phyloP scores from a whole-genome alignment of 805 yeast genomes.

The Saturnispora gosingensis region DNA sequence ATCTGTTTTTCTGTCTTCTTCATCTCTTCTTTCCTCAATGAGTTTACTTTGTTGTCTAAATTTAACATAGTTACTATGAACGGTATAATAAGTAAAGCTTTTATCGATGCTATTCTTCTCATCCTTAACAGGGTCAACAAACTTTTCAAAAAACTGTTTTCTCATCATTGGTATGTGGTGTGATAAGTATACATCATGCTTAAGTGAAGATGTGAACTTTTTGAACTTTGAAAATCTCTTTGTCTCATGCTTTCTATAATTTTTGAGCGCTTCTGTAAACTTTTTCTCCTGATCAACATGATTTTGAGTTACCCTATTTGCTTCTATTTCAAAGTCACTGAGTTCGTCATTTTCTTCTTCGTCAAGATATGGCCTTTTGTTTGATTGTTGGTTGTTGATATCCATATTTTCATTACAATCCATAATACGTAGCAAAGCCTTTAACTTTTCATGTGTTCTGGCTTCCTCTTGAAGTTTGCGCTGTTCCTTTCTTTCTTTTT shows the following conservation, averaged over 20 bases:
- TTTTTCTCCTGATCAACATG: constrained; percentile 14
- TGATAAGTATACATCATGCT: constrained; percentile 19
- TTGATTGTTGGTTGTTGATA: constrained; percentile 24
- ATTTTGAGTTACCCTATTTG: constrained; percentile 16
- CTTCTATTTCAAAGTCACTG: constrained; percentile 18
- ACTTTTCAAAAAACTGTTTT: constrained; percentile 21
- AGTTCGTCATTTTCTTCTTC: constrained; percentile 23
- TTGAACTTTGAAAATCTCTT: constrained; percentile 26
- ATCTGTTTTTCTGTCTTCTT: constrained; percentile 24
- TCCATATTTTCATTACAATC: constrained; percentile 10
- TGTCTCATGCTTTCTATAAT: constrained; percentile 19
- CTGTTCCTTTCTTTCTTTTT: constrained; percentile 40
- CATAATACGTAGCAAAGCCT: constrained; percentile 30
- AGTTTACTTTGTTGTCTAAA: constrained; percentile 28
- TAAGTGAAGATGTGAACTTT: constrained; percentile 26
- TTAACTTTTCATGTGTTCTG: constrained; percentile 39
- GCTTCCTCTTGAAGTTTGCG: constrained; percentile 40
- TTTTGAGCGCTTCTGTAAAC: constrained; percentile 12
- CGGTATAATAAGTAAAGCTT: constrained; percentile 29
- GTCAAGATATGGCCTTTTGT: constrained; percentile 20
- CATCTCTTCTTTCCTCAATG: constrained; percentile 33
- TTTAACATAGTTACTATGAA: constrained; percentile 37
- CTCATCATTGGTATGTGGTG: constrained; percentile 17
- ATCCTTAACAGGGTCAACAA: constrained; percentile 21
- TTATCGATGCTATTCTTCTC: constrained; percentile 26